Base-by-base conservation (phyloP, 345 rosid genomes). In the Melaleuca quinquenervia region DNA sequence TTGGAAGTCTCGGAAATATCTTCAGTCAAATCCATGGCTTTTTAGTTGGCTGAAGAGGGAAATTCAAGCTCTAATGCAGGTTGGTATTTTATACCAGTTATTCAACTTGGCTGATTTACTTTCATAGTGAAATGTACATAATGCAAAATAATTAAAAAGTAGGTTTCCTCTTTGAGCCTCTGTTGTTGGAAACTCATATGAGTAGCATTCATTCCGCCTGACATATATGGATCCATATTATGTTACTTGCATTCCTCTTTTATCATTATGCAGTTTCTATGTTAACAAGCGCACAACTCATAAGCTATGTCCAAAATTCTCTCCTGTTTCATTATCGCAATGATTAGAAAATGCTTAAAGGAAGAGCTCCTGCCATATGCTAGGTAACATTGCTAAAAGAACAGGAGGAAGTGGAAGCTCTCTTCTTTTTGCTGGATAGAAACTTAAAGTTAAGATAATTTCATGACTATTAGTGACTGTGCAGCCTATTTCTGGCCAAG, bases 61-160 rank as follows among this genome's bases (percentile, higher is more conserved):
- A 91, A 88, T 94, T 86, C 98, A 97, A 88, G 94, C 99, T 90
- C 88, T 96, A 49, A 90, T 94, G 92, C 97, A 94, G 96, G 99
- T 94, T 36, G 60, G 78, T 24, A 36, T 54, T 32, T 20, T 3
- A 22, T 36, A 32, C 16, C 36, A 6, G 53, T 54, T 84, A 11
- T 52, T 16, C 58, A 14, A 2, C 20, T 44, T n/a, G 51, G 48
- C 3, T 53, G 29, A 3, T 26, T 0, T 29, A 50, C 41, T 51
- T 50, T 50, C 21, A 16, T 70, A 13, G 26, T 26, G 41, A 50
- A 3, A 49, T 32, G 52, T 26, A 6, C 56, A 82, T 22, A 11
- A 15, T 7, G 54, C 8, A 1, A 48, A 49, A 26, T n/a, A 11
- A 14, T 1, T 16, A 48, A 32, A n/a, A 6, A 12, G 45, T 48